A percentile compares a stretch with the other conserved stretches of the same genome.
These are phyloP conservation scores for Omphalea diandra DNA, from an alignment of 441 rosid species.

Conservation along the genomic window DNA sequence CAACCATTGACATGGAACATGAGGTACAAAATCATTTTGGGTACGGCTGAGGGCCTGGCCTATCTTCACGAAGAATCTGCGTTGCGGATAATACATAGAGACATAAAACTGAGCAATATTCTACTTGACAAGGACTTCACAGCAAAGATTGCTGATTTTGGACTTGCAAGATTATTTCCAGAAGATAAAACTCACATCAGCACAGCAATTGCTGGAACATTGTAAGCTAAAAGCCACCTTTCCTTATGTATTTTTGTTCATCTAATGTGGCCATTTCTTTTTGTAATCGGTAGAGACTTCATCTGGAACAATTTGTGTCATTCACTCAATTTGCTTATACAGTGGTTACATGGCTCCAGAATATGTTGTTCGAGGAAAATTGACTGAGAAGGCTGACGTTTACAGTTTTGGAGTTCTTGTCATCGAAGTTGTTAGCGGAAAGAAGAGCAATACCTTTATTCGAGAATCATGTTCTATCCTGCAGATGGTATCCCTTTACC, in stretches of 20 bases:
- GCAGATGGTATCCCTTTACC: slow-evolving; percentile 57
- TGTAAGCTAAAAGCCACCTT: slow-evolving; percentile 50
- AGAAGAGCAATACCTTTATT: slow-evolving; percentile 44
- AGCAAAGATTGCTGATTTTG: slow-evolving; percentile 84
- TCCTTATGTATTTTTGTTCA: too few relatives aligned
- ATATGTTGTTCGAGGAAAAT: slow-evolving; percentile 63
- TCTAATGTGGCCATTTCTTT: background rate
- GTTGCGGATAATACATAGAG: slow-evolving; percentile 82
- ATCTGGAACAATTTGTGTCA: background rate
- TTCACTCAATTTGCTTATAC: slow-evolving; percentile 18
- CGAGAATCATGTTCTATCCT: slow-evolving; percentile 46
- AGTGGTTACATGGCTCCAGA: slow-evolving; percentile 98
- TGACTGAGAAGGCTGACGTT: slow-evolving; percentile 84
- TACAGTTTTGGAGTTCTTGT: slow-evolving; percentile 81
- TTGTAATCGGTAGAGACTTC: background rate
- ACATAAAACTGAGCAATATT: slow-evolving; percentile 73
- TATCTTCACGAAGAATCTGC: slow-evolving; percentile 75
- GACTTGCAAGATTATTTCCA: slow-evolving; percentile 75
- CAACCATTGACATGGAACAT: slow-evolving; percentile 49
- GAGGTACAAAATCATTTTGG: slow-evolving; percentile 56
- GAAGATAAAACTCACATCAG: slow-evolving; percentile 71
- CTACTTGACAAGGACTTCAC: slow-evolving; percentile 63
- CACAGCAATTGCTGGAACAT: slow-evolving; percentile 81
- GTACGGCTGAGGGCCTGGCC: slow-evolving; percentile 78
- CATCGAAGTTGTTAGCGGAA: slow-evolving; percentile 62